A percentile compares a stretch with the other conserved stretches of the same genome.
These are phyloP conservation scores for Ustulina deusta DNA, from an alignment of 2,329 filamentous ascomycete genomes.

Conservation along the genomic window DNA sequence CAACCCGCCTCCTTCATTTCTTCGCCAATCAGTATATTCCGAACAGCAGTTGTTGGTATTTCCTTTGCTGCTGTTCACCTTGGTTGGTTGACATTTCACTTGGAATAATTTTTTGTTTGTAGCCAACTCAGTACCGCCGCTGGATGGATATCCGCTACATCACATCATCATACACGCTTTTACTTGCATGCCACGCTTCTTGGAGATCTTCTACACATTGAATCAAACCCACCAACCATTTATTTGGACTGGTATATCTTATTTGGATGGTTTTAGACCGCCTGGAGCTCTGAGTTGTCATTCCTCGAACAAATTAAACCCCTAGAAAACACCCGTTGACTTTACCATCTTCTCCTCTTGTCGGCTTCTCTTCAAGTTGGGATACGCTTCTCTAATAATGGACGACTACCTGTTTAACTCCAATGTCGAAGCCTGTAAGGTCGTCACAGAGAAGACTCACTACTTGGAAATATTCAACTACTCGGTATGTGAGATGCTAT, in stretches of 20 bases:
- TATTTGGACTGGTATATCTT: neutral
- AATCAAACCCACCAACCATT: conserved; percentile 27
- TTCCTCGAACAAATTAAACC: neutral
- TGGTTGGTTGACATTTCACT: conserved; percentile 18
- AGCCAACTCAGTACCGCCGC: conserved; percentile 1
- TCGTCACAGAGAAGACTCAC: conserved; percentile 64
- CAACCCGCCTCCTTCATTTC: conserved; percentile 39
- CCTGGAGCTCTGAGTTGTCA: conserved; percentile 32
- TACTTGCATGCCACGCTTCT: conserved; percentile 29
- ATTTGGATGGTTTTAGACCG: conserved; percentile 7
- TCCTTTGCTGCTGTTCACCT: conserved; percentile 1
- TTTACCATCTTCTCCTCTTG: neutral
- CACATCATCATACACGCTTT: conserved; percentile 9
- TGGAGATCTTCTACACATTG: conserved; percentile 24
- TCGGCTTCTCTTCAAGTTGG: conserved; percentile 16
- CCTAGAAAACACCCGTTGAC: neutral
- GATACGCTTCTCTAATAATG: conserved; percentile 55
- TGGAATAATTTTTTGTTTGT: neutral
- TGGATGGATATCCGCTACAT: neutral
- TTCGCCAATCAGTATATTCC: conserved; percentile 32
- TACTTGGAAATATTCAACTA: conserved; percentile 72
- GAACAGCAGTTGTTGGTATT: conserved; percentile 2
- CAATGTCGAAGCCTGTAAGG: conserved; percentile 61
- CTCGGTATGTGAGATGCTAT: conserved; percentile 57
- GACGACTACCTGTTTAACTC: conserved; percentile 69